Evolutionary conservation across 306 rosid species (phyloP), one percentile per base, ranked within the genome.

Genomic region (Vicia sativa): DNA sequence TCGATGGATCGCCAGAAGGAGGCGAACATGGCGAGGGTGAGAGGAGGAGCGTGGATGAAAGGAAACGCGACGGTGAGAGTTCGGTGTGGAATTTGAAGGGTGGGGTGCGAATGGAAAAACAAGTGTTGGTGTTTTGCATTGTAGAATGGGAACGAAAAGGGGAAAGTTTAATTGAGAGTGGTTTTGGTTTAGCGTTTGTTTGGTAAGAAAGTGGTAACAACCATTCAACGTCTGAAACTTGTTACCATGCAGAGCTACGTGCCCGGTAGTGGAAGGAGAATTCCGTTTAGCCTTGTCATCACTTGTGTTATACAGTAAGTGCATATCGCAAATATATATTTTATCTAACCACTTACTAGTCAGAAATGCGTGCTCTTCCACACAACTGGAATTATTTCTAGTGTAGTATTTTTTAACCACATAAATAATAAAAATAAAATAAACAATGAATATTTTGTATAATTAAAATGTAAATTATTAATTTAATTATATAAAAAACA

Each of bases 1-100:
- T 88, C 97, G 69, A 84, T 45, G 77, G 95, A 82, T 69, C 92
- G 86, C 92, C 89, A 86, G 84, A 91, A 49, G 70, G 87, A 79
- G 57, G 80, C 81, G 84, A 88, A 84, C 97, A 91, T 87, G 64
- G 67, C 16, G 72, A 67, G 4, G 26, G 69, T 7, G 62, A 38
- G 39, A 34, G 45, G 37, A 14, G 25, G 54, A 78, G 42, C 19
- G 81, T 57, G 72, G 62, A 25, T 21, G 78, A 54, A 72, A 29
- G 34, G 65, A 55, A 34, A 9, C 9, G 0, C 49, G 39, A 15
- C 45, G 45, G 12, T 19, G 67, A 11, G 65, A 67, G 45, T 42
- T 56, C 16, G 57, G 4, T 6, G 13, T 5, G 26, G 55, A 63
- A 35, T 37, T 67, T 18, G 72, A 63, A 35, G 56, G 23, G 34